Base-by-base conservation (phyloP, 1,139 yeast genomes). In the Saccharomyces hybrid region DNA sequence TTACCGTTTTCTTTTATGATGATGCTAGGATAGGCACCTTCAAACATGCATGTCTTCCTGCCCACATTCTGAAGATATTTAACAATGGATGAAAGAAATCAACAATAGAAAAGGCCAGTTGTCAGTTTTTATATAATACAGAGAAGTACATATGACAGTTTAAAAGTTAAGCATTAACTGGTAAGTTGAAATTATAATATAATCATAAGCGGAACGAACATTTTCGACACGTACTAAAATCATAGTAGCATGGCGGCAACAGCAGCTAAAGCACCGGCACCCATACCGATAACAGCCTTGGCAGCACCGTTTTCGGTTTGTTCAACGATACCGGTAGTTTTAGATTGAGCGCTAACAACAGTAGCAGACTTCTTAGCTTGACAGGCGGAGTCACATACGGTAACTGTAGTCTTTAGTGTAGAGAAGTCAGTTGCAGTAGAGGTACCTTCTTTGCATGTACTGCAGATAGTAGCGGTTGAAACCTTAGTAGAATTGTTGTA, bases 281-380 rank as follows among this genome's bases (percentile, higher is more conserved):
- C 55, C 47, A 52, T 31, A 49, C 54, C 54, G n/a, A 42, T 47
- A 42, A 38, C 51, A 27, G 14, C 50, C 54, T 52, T 52, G 28
- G 16, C 48, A 34, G 54, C 54, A 49, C 49, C 54, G 49, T 52
- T 52, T 5, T 46, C 28, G 34, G 54, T 44, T 49, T 51, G 54
- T 8, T 47, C 25, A 42, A 26, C 27, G 31, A 50, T 26, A 29
- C 32, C 32, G 13, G 32, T 13, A 5, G 32, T 29, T 11, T 11
- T 29, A n/a, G 32, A 29, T 29, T 29, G 32, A 29, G 13, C 32
- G n/a, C 32, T 29, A 11, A 29, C 32, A 9, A 13, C 38, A 7
- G 38, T 32, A 32, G 38, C 38, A 32, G 38, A 32, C 38, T 32
- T 32, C 38, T 32, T 32, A 7, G 38, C 52, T 52, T 46, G 48